A percentile compares a stretch with the other conserved stretches of the same genome.
Conservation (phyloP, 2,329 filamentous ascomycete species). For the Arthroderma sp. region DNA sequence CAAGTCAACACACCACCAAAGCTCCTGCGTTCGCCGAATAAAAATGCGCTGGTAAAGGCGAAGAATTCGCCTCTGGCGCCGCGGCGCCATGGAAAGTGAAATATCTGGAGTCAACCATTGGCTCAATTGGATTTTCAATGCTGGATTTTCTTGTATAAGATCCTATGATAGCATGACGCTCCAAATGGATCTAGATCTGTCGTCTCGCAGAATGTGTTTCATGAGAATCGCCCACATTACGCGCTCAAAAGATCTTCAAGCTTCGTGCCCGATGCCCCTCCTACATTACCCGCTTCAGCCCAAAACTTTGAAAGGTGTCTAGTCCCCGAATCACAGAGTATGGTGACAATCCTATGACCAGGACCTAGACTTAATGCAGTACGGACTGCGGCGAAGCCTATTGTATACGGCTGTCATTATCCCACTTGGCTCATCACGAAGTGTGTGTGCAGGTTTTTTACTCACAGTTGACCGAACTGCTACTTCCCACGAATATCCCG, state of each 20-base stretch:
- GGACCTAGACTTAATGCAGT: constrained; percentile 34
- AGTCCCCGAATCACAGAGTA: constrained; percentile 38
- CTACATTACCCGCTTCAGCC: constrained; percentile 35
- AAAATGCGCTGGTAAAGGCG: neutral
- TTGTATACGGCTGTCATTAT: constrained; percentile 6
- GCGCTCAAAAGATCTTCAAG: constrained; percentile 34
- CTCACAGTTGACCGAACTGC: constrained; percentile 86
- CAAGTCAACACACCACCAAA: constrained; percentile 10
- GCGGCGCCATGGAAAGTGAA: no score
- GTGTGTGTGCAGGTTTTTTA: constrained; percentile 8
- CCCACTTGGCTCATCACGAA: constrained; percentile 6
- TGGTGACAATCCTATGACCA: constrained; percentile 36
- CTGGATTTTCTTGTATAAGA: no score
- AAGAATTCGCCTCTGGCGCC: no score
- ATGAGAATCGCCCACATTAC: neutral
- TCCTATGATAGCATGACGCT: no score
- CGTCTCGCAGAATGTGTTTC: no score
- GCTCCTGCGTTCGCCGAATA: neutral
- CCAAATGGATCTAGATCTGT: no score
- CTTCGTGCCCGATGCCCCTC: constrained; percentile 31
- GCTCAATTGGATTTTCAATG: no score
- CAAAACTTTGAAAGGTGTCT: constrained; percentile 41
- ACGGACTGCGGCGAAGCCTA: constrained; percentile 36
- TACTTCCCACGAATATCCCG: constrained; percentile 87
- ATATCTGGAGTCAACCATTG: no score